Evolutionary conservation across 805 yeast species (phyloP), one percentile per base, ranked within the genome.

Genomic region (Suhomyces xylopsoci): DNA sequence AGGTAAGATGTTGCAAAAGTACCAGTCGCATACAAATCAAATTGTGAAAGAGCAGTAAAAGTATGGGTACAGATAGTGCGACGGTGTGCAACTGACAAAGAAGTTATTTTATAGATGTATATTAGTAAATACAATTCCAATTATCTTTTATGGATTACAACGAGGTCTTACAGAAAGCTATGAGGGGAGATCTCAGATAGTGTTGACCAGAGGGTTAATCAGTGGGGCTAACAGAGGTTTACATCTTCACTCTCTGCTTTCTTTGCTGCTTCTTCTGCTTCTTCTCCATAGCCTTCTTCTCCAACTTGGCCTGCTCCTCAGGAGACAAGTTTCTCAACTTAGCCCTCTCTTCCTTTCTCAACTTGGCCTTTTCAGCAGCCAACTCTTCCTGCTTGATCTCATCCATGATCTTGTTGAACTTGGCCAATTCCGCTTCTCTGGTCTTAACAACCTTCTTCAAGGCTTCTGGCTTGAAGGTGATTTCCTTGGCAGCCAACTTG

Each of bases 221-320:
- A n/a, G n/a, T n/a, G n/a, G 22, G 22, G 22, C 4, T 20, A 20
- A 20, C 22, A 20, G n/a, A n/a, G 22, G 22, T 4, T 20, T 57
- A 57, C 58, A 54, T 52, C 45, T 48, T 71, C 40, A 70, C 64
- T 60, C 78, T 83, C 70, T 86, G 85, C 71, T 82, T 84, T 70
- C 80, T 84, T 71, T 75, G 79, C 66, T 74, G 73, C 72, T 89
- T 88, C 75, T 90, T 84, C 66, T 85, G 89, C 70, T 84, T 90
- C 77, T 86, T 90, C 60, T 89, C 96, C 59, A 77, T 77, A 69
- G 87, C 90, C 74, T 87, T 89, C 74, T 83, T 84, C 58, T 88
- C 93, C 43, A 81, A 69, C 73, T 87, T 89, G 59, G 84, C 84
- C 73, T 88, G 94, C 66, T 87, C 94, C 62, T 85, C 90, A 55